Percentiles rank a stretch among this genome's conserved stretches.
Evolutionary conservation across 495 filamentous ascomycete genomes (phyloP).

Genomic region (Xanthoparmelia taractica): DNA sequence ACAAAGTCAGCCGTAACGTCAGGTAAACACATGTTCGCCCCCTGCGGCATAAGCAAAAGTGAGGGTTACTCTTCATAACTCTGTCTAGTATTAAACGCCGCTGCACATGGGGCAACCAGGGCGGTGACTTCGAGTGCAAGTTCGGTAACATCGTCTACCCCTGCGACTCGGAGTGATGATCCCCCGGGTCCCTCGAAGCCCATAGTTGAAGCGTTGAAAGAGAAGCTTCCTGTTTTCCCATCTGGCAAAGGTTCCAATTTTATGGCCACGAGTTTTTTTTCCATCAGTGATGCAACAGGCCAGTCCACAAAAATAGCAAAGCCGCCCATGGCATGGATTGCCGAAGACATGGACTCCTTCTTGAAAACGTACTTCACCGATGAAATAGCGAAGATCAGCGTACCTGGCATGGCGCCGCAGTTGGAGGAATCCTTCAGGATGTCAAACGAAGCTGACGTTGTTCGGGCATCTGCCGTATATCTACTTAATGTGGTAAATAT

Average conservation of each 20-base stretch:
- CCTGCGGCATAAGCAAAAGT: too few relatives aligned
- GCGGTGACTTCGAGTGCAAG: too few relatives aligned
- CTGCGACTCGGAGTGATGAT: too few relatives aligned
- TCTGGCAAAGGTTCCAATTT: background rate
- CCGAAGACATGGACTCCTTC: background rate
- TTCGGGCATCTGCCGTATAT: slow-evolving; percentile 5
- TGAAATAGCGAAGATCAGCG: background rate
- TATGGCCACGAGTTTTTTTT: background rate
- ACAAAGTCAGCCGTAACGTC: too few relatives aligned
- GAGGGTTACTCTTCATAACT: too few relatives aligned
- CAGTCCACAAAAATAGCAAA: too few relatives aligned
- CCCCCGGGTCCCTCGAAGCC: too few relatives aligned
- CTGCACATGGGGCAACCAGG: too few relatives aligned
- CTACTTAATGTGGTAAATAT: background rate
- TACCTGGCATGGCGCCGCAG: background rate
- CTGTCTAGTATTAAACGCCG: too few relatives aligned
- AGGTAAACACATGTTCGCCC: too few relatives aligned
- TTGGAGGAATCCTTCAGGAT: background rate
- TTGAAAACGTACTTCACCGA: slow-evolving; percentile 1
- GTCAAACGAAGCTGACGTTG: background rate
- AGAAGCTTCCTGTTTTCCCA: background rate
- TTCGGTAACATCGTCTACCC: too few relatives aligned
- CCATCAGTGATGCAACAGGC: too few relatives aligned
- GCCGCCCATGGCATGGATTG: background rate
- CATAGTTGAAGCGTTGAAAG: background rate